Evolutionary conservation across 73 alveolate genomes (phyloP).

Genomic region (Stentor roeselii): DNA sequence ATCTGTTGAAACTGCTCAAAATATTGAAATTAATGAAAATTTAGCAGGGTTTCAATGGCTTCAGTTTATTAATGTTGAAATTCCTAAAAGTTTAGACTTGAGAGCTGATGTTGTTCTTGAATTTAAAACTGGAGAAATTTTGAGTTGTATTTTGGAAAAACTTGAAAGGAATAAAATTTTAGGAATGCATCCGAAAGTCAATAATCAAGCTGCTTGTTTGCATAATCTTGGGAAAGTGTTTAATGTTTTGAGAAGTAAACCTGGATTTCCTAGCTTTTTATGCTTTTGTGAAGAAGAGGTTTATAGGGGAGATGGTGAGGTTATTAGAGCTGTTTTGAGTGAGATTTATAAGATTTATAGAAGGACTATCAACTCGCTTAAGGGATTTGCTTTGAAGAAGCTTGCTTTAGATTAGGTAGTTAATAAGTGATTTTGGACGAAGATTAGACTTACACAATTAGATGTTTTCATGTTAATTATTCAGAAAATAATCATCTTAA

Average conservation of each 20-base stretch:
- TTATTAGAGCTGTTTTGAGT: conserved; percentile 1
- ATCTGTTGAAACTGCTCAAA: background rate
- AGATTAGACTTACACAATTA: too few relatives aligned
- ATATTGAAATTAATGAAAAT: background rate
- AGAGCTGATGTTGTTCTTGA: background rate
- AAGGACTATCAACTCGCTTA: background rate
- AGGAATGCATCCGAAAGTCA: conserved; percentile 14
- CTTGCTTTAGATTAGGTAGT: background rate
- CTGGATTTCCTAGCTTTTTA: conserved; percentile 8
- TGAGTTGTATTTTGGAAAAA: background rate
- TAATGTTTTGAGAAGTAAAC: conserved; percentile 26
- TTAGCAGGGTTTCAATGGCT: conserved; percentile 5
- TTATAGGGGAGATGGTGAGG: background rate
- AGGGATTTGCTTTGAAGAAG: background rate
- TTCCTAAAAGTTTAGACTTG: background rate
- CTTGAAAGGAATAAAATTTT: background rate
- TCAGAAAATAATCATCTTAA: too few relatives aligned
- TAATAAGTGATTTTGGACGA: too few relatives aligned
- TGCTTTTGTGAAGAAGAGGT: conserved; percentile 9
- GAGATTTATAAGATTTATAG: conserved; percentile 7
- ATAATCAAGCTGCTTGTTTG: conserved; percentile 22
- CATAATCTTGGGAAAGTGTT: conserved; percentile 27
- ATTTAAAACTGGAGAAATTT: background rate
- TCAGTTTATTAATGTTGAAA: background rate
- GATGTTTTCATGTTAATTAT: too few relatives aligned